Base-by-base conservation (phyloP, 208 protist genomes). In the Acanthamoeba royreba region DNA sequence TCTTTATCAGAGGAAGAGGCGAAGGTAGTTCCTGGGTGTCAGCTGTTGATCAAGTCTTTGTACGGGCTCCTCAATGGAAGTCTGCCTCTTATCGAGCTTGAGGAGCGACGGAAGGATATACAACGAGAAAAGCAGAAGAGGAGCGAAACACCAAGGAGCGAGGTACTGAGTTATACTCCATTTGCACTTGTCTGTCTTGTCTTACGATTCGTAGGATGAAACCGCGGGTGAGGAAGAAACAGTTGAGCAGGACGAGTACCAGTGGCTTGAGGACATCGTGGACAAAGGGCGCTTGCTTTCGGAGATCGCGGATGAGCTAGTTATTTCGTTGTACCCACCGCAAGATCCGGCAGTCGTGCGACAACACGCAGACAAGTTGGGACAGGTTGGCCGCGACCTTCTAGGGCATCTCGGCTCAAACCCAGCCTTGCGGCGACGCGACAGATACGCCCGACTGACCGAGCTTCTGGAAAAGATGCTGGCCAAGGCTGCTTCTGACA, bases 61-160 rank as follows among this genome's bases (percentile, higher is more conserved):
- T 89, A 58, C 38, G 81, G 81, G 3, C 81, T 89, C n/a, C 49
- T 89, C 81, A 89, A 89, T 31, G 72, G 72, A 38, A 83, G 72
- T 45, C 9, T 52, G 38, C 43, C 72, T 40, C 72, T 83, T 38
- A 38, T 83, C 72, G 42, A 83, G 43, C 72, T 83, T 13, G 72
- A 83, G 19, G 72, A 83, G 72, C 72, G 72, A 83, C 72, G 72
- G 7, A 83, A 83, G 42, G 72, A 83, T 45, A 83, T 53, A n/a
- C 72, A 83, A 22, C 72, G 72, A 28, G 72, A 83, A n/a, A n/a
- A n/a, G n/a, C 19, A 38, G 72, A 47, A 33, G 52, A 83, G 72
- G 3, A 53, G 22, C 42, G 1, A 53, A 38, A 83, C 43, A 5
- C 4, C 8, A 4, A 83, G 42, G 38, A 35, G 3, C 63, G 43